Evolutionary conservation across 495 filamentous ascomycete species (phyloP).

Genomic region (Cladorrhinum samala): DNA sequence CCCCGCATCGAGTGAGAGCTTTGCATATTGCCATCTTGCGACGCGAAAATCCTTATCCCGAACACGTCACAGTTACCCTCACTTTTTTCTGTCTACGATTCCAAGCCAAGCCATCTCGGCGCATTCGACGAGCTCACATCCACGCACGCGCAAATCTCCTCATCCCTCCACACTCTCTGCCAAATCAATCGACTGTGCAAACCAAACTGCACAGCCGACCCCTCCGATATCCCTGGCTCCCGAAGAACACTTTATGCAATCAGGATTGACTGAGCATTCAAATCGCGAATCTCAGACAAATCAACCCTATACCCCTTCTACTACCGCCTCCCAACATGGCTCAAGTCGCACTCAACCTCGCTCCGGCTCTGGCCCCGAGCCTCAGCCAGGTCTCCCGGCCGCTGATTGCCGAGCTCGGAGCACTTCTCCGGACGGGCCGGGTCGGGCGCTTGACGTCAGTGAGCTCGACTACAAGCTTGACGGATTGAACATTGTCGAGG

Average conservation of each 20-base stretch:
- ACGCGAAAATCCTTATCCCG: background rate
- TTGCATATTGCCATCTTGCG: background rate
- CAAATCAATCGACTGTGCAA: slow-evolving; percentile 30
- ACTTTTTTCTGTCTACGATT: background rate
- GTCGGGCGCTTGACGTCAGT: slow-evolving; percentile 24
- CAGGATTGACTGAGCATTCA: slow-evolving; percentile 61
- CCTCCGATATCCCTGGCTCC: slow-evolving; percentile 27
- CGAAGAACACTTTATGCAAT: slow-evolving; percentile 76
- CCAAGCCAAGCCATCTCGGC: background rate
- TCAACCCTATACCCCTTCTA: slow-evolving; percentile 32
- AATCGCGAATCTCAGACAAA: slow-evolving; percentile 45
- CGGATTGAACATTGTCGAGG: slow-evolving; percentile 35
- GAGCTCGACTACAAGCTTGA: slow-evolving; percentile 34
- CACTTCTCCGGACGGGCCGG: slow-evolving; percentile 24
- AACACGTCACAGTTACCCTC: slow-evolving; percentile 10
- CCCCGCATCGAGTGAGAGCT: background rate
- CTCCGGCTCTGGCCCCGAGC: background rate
- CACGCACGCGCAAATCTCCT: background rate
- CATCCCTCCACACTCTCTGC: background rate
- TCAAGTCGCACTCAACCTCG: slow-evolving; percentile 40
- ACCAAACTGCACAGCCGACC: slow-evolving; percentile 59
- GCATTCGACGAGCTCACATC: background rate
- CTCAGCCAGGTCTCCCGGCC: slow-evolving; percentile 29
- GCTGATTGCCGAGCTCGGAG: slow-evolving; percentile 20
- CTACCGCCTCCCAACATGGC: slow-evolving; percentile 69